phyloP scores from a whole-genome alignment of 805 yeast genomes.

The Saccharomycopsis sp. region DNA sequence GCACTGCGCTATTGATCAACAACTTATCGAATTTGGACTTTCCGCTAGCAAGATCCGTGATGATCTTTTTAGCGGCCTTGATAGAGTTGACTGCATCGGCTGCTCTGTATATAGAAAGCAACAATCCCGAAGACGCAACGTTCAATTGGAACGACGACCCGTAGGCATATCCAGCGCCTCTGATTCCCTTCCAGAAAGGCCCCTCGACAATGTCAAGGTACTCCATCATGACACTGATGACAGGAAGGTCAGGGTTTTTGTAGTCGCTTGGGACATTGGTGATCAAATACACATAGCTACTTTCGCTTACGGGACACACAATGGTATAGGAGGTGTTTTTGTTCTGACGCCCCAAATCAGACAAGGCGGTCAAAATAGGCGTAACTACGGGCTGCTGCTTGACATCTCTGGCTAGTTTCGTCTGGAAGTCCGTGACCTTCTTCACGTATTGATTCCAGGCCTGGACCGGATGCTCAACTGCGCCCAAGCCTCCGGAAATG shows the following conservation, averaged over 20 bases:
- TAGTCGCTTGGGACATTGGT: conserved; percentile 52
- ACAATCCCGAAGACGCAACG: conserved; percentile 60
- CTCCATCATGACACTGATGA: conserved; percentile 65
- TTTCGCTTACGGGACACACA: conserved; percentile 78
- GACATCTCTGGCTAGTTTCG: conserved; percentile 19
- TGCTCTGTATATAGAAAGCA: conserved; percentile 70
- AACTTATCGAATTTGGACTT: conserved; percentile 45
- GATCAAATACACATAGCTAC: conserved; percentile 58
- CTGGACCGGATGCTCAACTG: conserved; percentile 48
- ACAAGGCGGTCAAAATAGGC: conserved; percentile 44
- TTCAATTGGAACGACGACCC: conserved; percentile 63
- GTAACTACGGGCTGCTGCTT: conserved; percentile 34
- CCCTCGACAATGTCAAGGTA: conserved; percentile 87
- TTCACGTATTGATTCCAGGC: conserved; percentile 42
- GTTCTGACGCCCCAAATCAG: conserved; percentile 50
- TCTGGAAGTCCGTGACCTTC: conserved; percentile 25
- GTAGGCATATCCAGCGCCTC: conserved; percentile 93
- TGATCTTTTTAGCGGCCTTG: conserved; percentile 57
- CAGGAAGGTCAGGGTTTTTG: conserved; percentile 38
- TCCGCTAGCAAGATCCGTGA: conserved; percentile 54
- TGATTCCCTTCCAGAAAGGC: conserved; percentile 92
- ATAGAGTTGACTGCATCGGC: conserved; percentile 66
- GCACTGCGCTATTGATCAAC: conserved; percentile 64
- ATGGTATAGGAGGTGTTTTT: conserved; percentile 52
- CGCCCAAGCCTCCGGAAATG: conserved; percentile 60